Evolutionary conservation across 331 rosid genomes (phyloP), one percentile per base, ranked within the genome.

Genomic region (Phaseolus coccineus): DNA sequence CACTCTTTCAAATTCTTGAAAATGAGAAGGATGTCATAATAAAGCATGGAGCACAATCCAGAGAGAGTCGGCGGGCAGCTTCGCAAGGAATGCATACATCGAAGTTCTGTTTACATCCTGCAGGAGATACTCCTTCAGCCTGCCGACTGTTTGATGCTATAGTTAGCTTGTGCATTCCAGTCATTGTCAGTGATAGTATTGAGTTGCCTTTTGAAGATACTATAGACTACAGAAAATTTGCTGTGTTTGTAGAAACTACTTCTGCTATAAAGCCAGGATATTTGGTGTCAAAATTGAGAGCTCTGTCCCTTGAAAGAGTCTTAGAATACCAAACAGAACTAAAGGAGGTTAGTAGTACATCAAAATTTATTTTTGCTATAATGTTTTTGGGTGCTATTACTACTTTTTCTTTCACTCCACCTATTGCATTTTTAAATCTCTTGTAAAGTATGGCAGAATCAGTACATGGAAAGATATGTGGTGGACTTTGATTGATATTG

Each of bases 111-210:
- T 88, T 92, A 71, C 91, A 95, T 85, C 98, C 97, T n/a, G 97
- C 97, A 16, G 98, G 98, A 53, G 97, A 94, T 84, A 95, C 99
- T 69, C 99, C 99, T 51, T 95, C 99, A 31, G 98, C 99, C 13
- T 95, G 99, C 69, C 88, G 97, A 28, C 88, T 95, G 71, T 95
- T 95, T 74, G 99, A 95, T 82, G 92, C 99, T 64, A 87, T 93
- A 71, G 97, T 95, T 64, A 93, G 99, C 87, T 82, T 93, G 89
- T 95, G 99, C 46, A 67, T 95, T 50, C 99, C 99, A n/a, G 99
- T 95, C 73, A 89, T 95, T 68, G 71, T 89, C 58, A 95, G 99
- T 25, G 93, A 95, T 82, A 82, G 59, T 50, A 91, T 95, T 80
- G 99, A 93, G 90, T 80, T 95, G 77, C 98, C 99, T 12, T 95